Percentiles rank a stretch among this genome's conserved stretches.
phyloP scores from a whole-genome alignment of 148 eudicot species.

The Amaranthus hypochondriacus region DNA sequence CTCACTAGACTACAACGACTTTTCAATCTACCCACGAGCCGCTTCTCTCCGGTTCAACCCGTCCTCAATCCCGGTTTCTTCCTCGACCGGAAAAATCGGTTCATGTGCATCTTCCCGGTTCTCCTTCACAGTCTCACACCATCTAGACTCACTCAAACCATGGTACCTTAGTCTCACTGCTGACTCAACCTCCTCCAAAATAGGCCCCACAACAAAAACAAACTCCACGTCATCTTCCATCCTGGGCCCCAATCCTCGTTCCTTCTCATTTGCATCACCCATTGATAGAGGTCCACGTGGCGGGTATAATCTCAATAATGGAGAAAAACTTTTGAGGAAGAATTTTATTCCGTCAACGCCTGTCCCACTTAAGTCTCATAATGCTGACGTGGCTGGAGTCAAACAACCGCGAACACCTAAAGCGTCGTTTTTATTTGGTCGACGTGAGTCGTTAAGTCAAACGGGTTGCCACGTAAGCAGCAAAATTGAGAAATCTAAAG shows the following conservation, averaged over 20 bases:
- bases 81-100: conserved; percentile 53
- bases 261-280: conserved; percentile 87
- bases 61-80: conserved; percentile 34
- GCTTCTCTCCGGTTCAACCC: conserved; percentile 82
- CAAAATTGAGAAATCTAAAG: conserved; percentile 46
- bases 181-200: conserved; percentile 61
- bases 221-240: conserved; percentile 18
- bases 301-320: not conserved
- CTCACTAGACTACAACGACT: conserved; percentile 57
- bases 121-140: conserved; percentile 87
- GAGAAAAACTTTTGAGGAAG: conserved; percentile 37
- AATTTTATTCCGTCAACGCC: conserved; percentile 88
- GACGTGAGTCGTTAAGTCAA: conserved; percentile 18
- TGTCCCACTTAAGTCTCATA: conserved; percentile 66
- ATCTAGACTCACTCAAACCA: conserved; percentile 84
- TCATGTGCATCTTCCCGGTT: conserved; percentile 83
- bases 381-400: conserved; percentile 44
- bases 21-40: conserved; percentile 64
- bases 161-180: conserved; percentile 69
- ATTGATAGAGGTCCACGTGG: conserved; percentile 49
- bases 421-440: conserved; percentile 48
- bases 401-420: conserved; percentile 76
- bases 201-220: conserved; percentile 47
- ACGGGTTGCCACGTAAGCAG: conserved; percentile 39
- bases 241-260: conserved; percentile 52